These are phyloP conservation scores for Hyaloscypha variabilis DNA, from an alignment of 495 filamentous ascomycete genomes.

Conservation along the genomic window DNA sequence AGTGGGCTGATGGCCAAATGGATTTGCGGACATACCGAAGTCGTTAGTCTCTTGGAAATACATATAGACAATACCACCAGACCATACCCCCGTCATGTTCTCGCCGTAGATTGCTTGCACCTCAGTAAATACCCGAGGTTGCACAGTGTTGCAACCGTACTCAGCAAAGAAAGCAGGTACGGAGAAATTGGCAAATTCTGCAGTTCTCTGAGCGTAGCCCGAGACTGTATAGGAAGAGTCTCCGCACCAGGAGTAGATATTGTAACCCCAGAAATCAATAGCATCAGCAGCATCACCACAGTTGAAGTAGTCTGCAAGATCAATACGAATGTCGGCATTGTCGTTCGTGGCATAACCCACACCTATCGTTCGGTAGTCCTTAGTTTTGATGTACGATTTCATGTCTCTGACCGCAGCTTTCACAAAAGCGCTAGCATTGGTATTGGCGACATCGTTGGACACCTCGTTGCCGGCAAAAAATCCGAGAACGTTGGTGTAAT, in stretches of 20 bases:
- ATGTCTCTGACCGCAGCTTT: slow-evolving; percentile 95
- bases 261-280: slow-evolving; percentile 98
- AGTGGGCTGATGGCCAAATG: slow-evolving; percentile 23
- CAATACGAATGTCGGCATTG: slow-evolving; percentile 72
- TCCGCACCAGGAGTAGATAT: slow-evolving; percentile 99
- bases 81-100: slow-evolving; percentile 84
- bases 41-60: slow-evolving; percentile 92
- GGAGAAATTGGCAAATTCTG: slow-evolving; percentile 83
- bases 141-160: slow-evolving; percentile 88
- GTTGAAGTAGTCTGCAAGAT: slow-evolving; percentile 91
- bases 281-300: slow-evolving; percentile 66
- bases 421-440: slow-evolving; percentile 84
- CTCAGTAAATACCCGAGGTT: slow-evolving; percentile 81
- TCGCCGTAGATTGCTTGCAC: slow-evolving; percentile 79
- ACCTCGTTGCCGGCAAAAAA: slow-evolving; percentile 99
- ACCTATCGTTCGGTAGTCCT: slow-evolving; percentile 77
- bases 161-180: slow-evolving; percentile 97
- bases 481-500: slow-evolving; percentile 86
- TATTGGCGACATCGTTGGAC: slow-evolving; percentile 81
- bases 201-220: slow-evolving; percentile 75
- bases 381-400: slow-evolving; percentile 85
- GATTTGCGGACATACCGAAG: slow-evolving; percentile 61
- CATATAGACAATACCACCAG: slow-evolving; percentile 96
- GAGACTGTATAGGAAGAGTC: slow-evolving; percentile 71
- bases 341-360: slow-evolving; percentile 97